Percentiles rank a stretch among this genome's conserved stretches.
Evolutionary conservation across 768 basidiomycete genomes (phyloP).

Genomic region (Postia placenta): DNA sequence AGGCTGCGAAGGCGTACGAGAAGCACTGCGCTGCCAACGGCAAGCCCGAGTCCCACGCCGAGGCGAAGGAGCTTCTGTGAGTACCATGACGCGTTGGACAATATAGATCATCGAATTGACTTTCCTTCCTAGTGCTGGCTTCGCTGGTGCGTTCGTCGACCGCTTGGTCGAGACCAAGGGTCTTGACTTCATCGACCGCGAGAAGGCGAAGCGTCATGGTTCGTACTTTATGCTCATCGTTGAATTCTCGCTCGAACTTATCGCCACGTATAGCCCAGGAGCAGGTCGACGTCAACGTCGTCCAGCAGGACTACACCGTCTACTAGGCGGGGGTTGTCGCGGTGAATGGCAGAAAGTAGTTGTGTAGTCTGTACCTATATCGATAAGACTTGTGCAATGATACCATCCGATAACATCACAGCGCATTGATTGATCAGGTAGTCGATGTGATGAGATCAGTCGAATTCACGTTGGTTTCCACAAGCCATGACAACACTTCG

Average conservation of each 20-base stretch:
- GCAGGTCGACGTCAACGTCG: not conserved
- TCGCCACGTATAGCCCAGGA: not conserved
- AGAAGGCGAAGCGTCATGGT: conserved; percentile 32
- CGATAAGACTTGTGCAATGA: not conserved
- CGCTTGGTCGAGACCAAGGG: conserved; percentile 54
- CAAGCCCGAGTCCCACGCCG: conserved; percentile 39
- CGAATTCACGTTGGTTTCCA: too few species aligned
- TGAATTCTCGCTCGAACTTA: not conserved
- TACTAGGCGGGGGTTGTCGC: not conserved
- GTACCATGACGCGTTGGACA: not conserved
- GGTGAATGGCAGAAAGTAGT: not conserved
- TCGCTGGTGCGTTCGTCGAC: conserved; percentile 48
- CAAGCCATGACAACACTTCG: too few species aligned
- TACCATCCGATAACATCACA: not conserved
- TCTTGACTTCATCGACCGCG: conserved; percentile 39
- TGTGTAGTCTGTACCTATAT: not conserved
- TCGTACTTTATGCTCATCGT: not conserved
- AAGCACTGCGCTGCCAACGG: conserved; percentile 46
- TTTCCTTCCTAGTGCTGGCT: conserved; percentile 38
- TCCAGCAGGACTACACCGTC: not conserved
- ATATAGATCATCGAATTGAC: conserved; percentile 1
- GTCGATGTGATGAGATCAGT: too few species aligned
- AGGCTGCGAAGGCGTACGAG: conserved; percentile 64
- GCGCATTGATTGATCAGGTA: too few species aligned
- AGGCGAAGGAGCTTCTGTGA: conserved; percentile 52